phyloP scores from a whole-genome alignment of 306 rosid species.

The Potentilla sterilis region DNA sequence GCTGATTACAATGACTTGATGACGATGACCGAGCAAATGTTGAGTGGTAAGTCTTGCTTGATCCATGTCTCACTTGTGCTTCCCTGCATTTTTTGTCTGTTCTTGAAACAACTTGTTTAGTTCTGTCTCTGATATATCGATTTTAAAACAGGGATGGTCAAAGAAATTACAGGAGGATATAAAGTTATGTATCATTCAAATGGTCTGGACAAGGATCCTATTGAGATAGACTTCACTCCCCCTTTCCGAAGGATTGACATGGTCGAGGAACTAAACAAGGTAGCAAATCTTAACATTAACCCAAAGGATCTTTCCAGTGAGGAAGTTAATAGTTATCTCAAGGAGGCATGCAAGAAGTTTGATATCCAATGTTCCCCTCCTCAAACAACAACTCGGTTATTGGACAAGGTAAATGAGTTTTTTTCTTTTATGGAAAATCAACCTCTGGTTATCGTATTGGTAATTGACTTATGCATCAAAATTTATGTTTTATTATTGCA shows the following conservation, averaged over 20 bases:
- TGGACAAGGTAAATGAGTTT: constrained; percentile 63
- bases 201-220: constrained; percentile 34
- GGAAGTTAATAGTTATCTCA: constrained; percentile 75
- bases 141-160: constrained; percentile 62
- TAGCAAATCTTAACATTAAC: constrained; percentile 60
- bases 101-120: constrained; percentile 9
- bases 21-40: constrained; percentile 78
- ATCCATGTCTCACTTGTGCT: not conserved
- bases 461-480: not conserved
- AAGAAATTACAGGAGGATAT: constrained; percentile 78
- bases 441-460: not conserved
- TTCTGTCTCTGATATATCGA: constrained; percentile 22
- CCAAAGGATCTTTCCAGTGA: constrained; percentile 76
- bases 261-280: constrained; percentile 79
- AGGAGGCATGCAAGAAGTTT: constrained; percentile 60
- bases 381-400: constrained; percentile 78
- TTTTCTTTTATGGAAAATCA: not conserved
- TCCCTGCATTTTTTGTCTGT: constrained; percentile 1
- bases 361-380: constrained; percentile 88
- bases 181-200: constrained; percentile 71
- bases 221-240: constrained; percentile 44
- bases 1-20: constrained; percentile 82
- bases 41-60: constrained; percentile 62
- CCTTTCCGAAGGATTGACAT: constrained; percentile 80
- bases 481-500: constrained; percentile 31